Evolutionary conservation across 768 basidiomycete species (phyloP), one percentile per base, ranked within the genome.

Genomic region (Leccinum arenicola): DNA sequence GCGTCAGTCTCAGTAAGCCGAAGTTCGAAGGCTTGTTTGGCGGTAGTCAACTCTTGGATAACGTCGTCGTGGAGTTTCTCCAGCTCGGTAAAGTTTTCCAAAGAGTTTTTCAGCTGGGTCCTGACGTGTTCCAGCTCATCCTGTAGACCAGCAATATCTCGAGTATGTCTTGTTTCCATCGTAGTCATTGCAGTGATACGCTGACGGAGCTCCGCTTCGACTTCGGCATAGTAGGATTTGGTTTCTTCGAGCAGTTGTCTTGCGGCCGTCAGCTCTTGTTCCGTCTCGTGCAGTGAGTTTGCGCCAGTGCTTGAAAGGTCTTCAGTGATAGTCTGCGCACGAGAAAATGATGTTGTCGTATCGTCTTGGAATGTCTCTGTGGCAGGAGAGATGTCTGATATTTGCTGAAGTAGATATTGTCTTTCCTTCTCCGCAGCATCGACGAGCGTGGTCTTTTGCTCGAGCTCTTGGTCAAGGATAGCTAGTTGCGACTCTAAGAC

Each of bases 201-300:
- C 62, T 54, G 76, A 55, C 56, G 69, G 70, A 60, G 73, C 56
- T 68, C 38, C 23, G 70, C 68, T 25, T 80, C 61, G 6, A 67
- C 65, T 48, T 69, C 71, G 5, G 73, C 64, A 55, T 78, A 73
- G 19, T 75, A 64, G n/a, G 61, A 68, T 53, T 72, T 70, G n/a
- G 70, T 66, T 9, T 75, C 74, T 33, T 71, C 66, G 45, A 76
- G 68, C 8, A 69, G 67, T 14, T 68, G 68, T 58, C 70, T 74
- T 11, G 78, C 67, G 35, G 75, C 69, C 40, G 73, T 70, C 31
- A 82, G 60, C 19, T 77, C 69, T 49, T 66, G 68, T 43, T 68
- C 69, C 31, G 68, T 73, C 31, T 75, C 69, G 9, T 70, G 65
- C n/a, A 82, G 70, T 40, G 68, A 78, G 17, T 66, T 63, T 19